phyloP scores from a whole-genome alignment of 1,284 basidiomycete genomes.

The Malassezia globosa region DNA sequence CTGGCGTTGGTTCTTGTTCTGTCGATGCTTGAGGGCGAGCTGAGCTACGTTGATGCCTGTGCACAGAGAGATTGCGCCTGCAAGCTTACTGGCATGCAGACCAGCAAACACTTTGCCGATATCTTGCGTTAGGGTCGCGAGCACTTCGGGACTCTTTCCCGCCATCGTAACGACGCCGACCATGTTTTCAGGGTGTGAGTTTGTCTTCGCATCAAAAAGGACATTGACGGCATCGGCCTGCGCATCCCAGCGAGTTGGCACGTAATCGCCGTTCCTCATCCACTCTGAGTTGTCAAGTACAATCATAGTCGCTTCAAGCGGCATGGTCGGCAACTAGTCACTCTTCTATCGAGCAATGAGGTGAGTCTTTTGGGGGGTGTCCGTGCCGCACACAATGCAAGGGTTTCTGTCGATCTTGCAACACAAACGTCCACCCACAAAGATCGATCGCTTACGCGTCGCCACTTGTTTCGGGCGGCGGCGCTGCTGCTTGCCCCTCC shows the following conservation, averaged over 20 bases:
- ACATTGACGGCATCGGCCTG: slow-evolving; percentile 83
- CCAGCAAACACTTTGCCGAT: slow-evolving; percentile 78
- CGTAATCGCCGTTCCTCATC: slow-evolving; percentile 74
- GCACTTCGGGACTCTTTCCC: slow-evolving; percentile 63
- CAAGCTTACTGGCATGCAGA: slow-evolving; percentile 63
- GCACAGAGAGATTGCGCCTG: slow-evolving; percentile 68
- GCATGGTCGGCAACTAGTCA: slow-evolving; percentile 24
- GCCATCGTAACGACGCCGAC: slow-evolving; percentile 98
- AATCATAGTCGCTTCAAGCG: slow-evolving; percentile 47
- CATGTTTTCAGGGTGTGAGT: slow-evolving; percentile 85
- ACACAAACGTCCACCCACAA: background rate
- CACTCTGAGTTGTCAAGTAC: slow-evolving; percentile 48
- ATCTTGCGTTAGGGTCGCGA: slow-evolving; percentile 89
- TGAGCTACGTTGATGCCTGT: slow-evolving; percentile 88
- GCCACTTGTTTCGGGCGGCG: no score
- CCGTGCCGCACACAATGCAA: no score
- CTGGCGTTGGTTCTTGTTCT: slow-evolving; percentile 95
- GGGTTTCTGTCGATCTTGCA: no score
- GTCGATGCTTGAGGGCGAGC: slow-evolving; percentile 89
- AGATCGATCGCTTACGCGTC: background rate
- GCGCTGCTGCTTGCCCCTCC: no score
- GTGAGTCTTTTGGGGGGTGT: no score
- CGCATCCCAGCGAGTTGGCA: slow-evolving; percentile 68
- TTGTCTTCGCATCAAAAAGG: slow-evolving; percentile 83
- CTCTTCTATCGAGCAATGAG: no score